phyloP scores from a whole-genome alignment of 116 monocot genomes.

The Zostera marina region DNA sequence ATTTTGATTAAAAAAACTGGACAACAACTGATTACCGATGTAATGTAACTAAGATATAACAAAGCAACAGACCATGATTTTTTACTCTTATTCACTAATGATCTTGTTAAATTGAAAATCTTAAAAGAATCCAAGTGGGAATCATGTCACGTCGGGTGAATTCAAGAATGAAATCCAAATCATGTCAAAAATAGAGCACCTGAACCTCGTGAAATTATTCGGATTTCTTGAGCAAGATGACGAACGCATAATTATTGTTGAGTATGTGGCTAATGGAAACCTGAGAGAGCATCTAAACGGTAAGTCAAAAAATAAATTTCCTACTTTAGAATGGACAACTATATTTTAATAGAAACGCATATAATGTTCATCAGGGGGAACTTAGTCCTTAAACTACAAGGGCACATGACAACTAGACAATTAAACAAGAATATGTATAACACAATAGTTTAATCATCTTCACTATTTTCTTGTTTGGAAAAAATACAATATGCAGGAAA shows the following conservation, averaged over 20 bases:
- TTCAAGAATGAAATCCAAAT: constrained; percentile 83
- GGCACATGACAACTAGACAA: too few species aligned
- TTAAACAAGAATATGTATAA: not conserved
- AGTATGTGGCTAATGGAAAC: constrained; percentile 82
- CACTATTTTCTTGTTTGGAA: not conserved
- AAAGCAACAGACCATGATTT: not conserved
- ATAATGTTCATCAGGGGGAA: too few species aligned
- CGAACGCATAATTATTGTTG: constrained; percentile 64
- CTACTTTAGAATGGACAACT: not conserved
- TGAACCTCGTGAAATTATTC: constrained; percentile 64
- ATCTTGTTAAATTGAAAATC: not conserved
- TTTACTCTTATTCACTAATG: not conserved
- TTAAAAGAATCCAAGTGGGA: constrained; percentile 6
- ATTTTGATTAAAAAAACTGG: not conserved
- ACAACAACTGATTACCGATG: too few species aligned
- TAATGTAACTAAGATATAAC: not conserved
- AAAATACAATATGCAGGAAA: constrained; percentile 24
- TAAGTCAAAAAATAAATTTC: constrained; percentile 13
- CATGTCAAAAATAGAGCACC: constrained; percentile 65
- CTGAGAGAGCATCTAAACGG: constrained; percentile 84
- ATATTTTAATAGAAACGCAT: too few species aligned
- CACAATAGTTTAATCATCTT: not conserved
- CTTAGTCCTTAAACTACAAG: too few species aligned
- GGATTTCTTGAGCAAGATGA: constrained; percentile 61
- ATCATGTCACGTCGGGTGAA: constrained; percentile 11